Base-by-base conservation (phyloP, 257 asterid genomes). In the Fraxinus americana region DNA sequence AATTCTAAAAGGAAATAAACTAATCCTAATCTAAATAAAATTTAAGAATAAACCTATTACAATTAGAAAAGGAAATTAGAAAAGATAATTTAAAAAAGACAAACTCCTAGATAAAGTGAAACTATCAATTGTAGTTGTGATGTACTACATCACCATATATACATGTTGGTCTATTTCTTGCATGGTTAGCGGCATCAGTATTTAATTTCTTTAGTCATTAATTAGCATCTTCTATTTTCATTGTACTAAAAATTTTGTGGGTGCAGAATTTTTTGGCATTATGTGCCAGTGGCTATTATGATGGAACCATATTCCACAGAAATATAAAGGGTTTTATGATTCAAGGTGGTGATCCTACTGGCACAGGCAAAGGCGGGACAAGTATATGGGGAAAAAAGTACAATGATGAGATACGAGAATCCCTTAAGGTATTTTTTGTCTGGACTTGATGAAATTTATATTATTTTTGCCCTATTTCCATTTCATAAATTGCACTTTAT, bases 261-360 rank as follows among this genome's bases (percentile, higher is more conserved):
- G 21, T 84, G 79, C 96, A 96, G 97, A 93, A 93, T 84, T 93
- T 93, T 86, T 81, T 96, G 92, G 98, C 97, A 21, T 83, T 91
- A 13, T 90, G 92, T 77, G 97, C 98, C 21, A 93, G 97, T 85
- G 94, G 98, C 76, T 93, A 92, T 81, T 96, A 96, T 30, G 99
- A 96, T 78, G 97, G 94, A 54, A 96, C 98, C 84, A 88, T 92
- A 86, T 96, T 96, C 68, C 99, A 96, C 75, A 89, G 99, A 82
- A 96, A 96, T 75, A 96, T 96, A 23, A 92, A 96, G 85, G 93
- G 91, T 66, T 96, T 96, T 90, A 96, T 96, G 97, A 92, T 95
- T 83, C 99, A 95, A 90, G 99, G 97, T 69, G 99, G 99, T 63
- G 99, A 93, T 78, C 98, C 99, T 21, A 93, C 97, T 61, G 91